Evolutionary conservation across 768 basidiomycete species (phyloP), one percentile per base, ranked within the genome.

Genomic region (Termitomyces sp.): DNA sequence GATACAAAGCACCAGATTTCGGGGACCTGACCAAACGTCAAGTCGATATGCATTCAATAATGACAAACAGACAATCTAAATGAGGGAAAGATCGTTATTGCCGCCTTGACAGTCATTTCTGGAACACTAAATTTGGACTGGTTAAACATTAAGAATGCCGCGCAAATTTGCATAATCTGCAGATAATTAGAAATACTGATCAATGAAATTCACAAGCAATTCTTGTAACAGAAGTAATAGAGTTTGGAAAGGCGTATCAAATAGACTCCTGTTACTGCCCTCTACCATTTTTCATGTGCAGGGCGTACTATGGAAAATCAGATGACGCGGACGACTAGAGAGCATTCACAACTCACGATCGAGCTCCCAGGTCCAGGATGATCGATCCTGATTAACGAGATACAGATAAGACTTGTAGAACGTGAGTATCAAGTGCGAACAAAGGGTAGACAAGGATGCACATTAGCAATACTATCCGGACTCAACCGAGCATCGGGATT

Each of bases 1-100:
- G 30, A 91, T 71, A 92, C 77, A 68, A 93, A 91, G 23, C 90
- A 87, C 91, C 89, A 93, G 57, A 89, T 86, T 67, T 91, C 90
- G 58, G 82, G 80, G 79, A 50, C 35, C 17, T 26, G 21, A 12
- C 26, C 44, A 6, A 28, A n/a, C 10, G 44, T 9, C 1, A 45
- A 28, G 26, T 45, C 14, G 15, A 45, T 15, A 17, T 19, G 21
- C 3, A 7, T 3, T 35, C 21, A 35, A 23, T 23, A 37, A 12
- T 35, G 21, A 37, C 14, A 19, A 35, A 49, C 33, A 37, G 14
- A 15, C 12, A 15, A 15, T 37, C 35, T 8, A 5, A 9, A 33
- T 33, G 9, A 38, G 1, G 9, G 35, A 17, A n/a, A 15, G 28
- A n/a, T 23, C 5, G 11, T 23, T 10, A 14, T 5, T 33, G 31